These are phyloP conservation scores for Cucumis sativus DNA, from an alignment of 306 rosid genomes.

Conservation along the genomic window DNA sequence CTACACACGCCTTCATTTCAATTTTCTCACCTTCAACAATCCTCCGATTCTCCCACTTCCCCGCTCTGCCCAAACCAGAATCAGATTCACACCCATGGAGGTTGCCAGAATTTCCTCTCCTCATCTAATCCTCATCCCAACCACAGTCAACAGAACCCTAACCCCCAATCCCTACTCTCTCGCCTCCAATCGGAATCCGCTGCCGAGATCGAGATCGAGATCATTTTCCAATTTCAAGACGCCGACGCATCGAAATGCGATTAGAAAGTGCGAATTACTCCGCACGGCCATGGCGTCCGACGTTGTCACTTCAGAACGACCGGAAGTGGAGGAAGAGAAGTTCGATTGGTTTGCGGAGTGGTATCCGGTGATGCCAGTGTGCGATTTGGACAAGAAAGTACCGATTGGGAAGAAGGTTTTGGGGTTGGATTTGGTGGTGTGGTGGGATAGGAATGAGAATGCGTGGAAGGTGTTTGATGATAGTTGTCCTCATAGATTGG, in stretches of 20 bases:
- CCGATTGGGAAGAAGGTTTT: slow-evolving; percentile 72
- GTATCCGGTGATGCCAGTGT: slow-evolving; percentile 83
- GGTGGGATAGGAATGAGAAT: slow-evolving; percentile 88
- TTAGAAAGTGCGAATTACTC: neutral
- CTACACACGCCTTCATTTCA: neutral
- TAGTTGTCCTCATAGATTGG: slow-evolving; percentile 84
- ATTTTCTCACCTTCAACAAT: neutral
- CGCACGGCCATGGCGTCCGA: slow-evolving; percentile 31
- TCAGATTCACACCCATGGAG: slow-evolving; percentile 3
- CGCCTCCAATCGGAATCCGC: neutral
- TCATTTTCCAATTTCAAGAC: neutral
- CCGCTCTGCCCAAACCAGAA: neutral
- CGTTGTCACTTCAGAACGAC: slow-evolving; percentile 23
- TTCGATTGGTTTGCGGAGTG: slow-evolving; percentile 83
- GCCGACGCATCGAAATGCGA: neutral
- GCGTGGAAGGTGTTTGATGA: slow-evolving; percentile 86
- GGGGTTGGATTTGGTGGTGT: slow-evolving; percentile 84
- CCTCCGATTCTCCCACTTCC: neutral
- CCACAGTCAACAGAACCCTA: neutral
- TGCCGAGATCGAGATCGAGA: neutral
- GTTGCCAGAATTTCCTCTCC: neutral
- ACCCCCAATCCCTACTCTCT: neutral
- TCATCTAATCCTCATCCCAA: neutral
- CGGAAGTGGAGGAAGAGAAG: slow-evolving; percentile 17
- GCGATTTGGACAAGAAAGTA: slow-evolving; percentile 70